Conservation (phyloP, 2,329 filamentous ascomycete genomes). For the Aspergillus terreus region DNA sequence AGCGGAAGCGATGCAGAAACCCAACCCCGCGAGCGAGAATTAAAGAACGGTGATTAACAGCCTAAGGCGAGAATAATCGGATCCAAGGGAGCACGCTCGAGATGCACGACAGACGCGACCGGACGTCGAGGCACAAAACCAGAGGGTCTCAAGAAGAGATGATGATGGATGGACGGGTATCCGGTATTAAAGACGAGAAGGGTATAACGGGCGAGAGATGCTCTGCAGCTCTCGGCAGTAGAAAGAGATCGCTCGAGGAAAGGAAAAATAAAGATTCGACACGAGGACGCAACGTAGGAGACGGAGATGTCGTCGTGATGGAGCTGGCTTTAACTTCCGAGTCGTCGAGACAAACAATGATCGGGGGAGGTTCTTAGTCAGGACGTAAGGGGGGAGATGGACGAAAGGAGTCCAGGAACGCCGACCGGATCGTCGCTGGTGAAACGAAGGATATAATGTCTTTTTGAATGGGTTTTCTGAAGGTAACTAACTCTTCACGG, state of each 20-base stretch:
- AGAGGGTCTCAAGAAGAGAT: slow-evolving; percentile 18
- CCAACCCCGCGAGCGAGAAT: slow-evolving; percentile 2
- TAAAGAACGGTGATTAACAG: slow-evolving; percentile 16
- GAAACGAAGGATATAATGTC: background rate
- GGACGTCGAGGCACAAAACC: slow-evolving; percentile 17
- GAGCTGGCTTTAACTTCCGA: slow-evolving; percentile 5
- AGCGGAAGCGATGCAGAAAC: slow-evolving; percentile 1
- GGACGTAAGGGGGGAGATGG: slow-evolving; percentile 20
- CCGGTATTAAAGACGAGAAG: slow-evolving; percentile 17
- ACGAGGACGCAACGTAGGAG: slow-evolving; percentile 13
- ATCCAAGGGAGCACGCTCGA: slow-evolving; percentile 5
- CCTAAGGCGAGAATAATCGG: slow-evolving; percentile 14
- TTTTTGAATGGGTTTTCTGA: slow-evolving; percentile 11
- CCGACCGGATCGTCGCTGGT: background rate
- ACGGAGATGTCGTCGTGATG: slow-evolving; percentile 5
- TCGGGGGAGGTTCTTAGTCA: background rate
- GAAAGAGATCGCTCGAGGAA: slow-evolving; percentile 10
- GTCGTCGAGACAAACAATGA: slow-evolving; percentile 7
- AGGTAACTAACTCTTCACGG: background rate
- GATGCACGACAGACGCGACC: slow-evolving; percentile 23
- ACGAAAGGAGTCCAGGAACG: slow-evolving; percentile 4
- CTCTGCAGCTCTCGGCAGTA: slow-evolving; percentile 34
- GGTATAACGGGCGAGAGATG: slow-evolving; percentile 25
- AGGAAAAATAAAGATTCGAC: slow-evolving; percentile 17
- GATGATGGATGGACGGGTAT: slow-evolving; percentile 11